Base-by-base conservation (phyloP, 2,329 filamentous ascomycete species). In the Orbilia ellipsospora region DNA sequence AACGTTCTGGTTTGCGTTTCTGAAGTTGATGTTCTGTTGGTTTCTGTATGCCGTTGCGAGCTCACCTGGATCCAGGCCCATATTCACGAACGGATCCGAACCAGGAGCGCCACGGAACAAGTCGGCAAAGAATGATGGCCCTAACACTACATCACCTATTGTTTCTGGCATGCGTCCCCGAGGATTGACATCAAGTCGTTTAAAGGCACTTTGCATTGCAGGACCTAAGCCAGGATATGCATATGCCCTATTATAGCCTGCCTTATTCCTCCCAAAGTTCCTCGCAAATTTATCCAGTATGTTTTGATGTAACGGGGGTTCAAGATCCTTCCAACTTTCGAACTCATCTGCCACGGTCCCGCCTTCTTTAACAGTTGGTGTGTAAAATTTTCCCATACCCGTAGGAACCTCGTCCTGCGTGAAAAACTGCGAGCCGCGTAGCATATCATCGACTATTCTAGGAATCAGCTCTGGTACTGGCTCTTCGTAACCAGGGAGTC, bases 111-210 rank as follows among this genome's bases (percentile, higher is more conserved):
- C 31, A 15, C 15, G n/a, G 59, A 56, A 70, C 8, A 63, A 20
- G n/a, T 56, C 18, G 4, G 57, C 10, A 23, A 45, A 63, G 56
- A 69, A 69, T 12, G 65, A 69, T 15, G 48, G 65, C 8, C 40
- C 23, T 1, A 69, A 23, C 5, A 69, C 48, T 16, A 50, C n/a
- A 36, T 62, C 50, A 0, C 61, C 36, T 28, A 48, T 40, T 7
- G 28, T 45, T 15, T 45, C 18, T 1, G 45, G 45, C 40, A 6
- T 8, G 2, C 16, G 2, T 20, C 31, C 31, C 4, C 2, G 6
- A 4, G 36, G 56, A 8, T 31, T 18, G 40, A 60, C 23, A 45
- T 13, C 16, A 1, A 60, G 40, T 15, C 31, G 44, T 3, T 36
- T 36, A n/a, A 42, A 7, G 20, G 20, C 44, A 44, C 23, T 13